Base-by-base conservation (phyloP, 2,329 filamentous ascomycete genomes). In the Juglanconis juglandina region DNA sequence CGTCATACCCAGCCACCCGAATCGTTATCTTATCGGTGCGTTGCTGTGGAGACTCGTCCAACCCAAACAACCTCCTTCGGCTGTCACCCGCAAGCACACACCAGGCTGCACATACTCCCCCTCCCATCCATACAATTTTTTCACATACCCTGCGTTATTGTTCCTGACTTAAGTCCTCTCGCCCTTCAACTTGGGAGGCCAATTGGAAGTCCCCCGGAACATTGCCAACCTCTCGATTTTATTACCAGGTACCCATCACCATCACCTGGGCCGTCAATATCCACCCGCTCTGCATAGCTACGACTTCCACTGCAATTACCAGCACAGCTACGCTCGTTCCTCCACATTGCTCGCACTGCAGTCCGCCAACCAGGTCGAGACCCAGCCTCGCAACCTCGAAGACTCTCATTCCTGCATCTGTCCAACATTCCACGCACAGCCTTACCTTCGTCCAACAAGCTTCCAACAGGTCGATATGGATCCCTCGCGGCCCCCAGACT, bases 401-500 rank as follows among this genome's bases (percentile, higher is more conserved):
- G 7, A 3, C 47, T 14, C 10, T 49, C 32, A 14, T 34, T 9
- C n/a, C 37, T 14, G 8, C 37, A 39, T 41, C 37, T 14, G 24
- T 6, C 44, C 13, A 34, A 30, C 52, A 54, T 49, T 59, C 42
- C 51, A 53, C n/a, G 13, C 37, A 44, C 13, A 51, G 14, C 33
- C 34, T 33, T 14, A 8, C 8, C 14, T n/a, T 13, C 8, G 13
- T 17, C 7, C 30, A 35, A 46, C 33, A 14, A 14, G 34, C 34
- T 33, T 37, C 56, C n/a, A 41, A 17, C 55, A 17, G 48, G 53
- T 53, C 66, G 65, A 53, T 56, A 85, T 84, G 81, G 79, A 82
- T 24, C 80, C 81, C 49, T 76, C 78, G 39, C 75, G 79, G 65
- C 82, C 81, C 62, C 84, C 85, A 37, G 82, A 84, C 64, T 88